Evolutionary conservation across 805 yeast species (phyloP).

Genomic region (Candida morakotiae): DNA sequence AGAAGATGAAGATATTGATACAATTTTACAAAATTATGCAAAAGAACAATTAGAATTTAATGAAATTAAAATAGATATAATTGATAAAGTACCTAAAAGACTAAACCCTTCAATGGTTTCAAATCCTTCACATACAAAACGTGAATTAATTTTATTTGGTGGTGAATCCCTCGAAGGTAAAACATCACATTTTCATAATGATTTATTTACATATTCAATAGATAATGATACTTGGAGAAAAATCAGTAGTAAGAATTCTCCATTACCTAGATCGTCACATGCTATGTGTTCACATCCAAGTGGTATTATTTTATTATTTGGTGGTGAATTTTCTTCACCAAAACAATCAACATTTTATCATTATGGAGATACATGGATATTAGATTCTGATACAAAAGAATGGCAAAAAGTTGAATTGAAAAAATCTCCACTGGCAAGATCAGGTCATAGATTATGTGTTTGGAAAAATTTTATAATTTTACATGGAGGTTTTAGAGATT

Average conservation of each 20-base stretch:
- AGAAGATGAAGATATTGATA: constrained; percentile 84
- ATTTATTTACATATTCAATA: constrained; percentile 65
- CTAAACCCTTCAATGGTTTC: constrained; percentile 74
- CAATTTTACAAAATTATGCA: constrained; percentile 71
- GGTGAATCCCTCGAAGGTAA: constrained; percentile 66
- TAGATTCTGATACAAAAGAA: constrained; percentile 79
- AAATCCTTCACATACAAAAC: constrained; percentile 68
- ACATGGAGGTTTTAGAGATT: constrained; percentile 91
- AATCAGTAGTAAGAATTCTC: constrained; percentile 77
- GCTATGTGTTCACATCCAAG: constrained; percentile 92
- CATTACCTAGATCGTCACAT: constrained; percentile 90
- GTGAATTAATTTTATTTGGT: constrained; percentile 82
- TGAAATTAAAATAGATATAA: constrained; percentile 58
- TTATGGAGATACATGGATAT: constrained; percentile 93
- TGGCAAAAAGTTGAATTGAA: constrained; percentile 85
- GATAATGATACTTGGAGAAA: constrained; percentile 81
- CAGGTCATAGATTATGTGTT: constrained; percentile 85
- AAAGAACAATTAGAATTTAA: constrained; percentile 76
- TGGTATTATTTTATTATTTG: constrained; percentile 81
- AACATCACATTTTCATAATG: constrained; percentile 73
- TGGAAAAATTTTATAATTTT: constrained; percentile 89
- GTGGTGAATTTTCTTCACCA: constrained; percentile 96
- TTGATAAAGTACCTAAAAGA: constrained; percentile 61
- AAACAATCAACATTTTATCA: constrained; percentile 94
- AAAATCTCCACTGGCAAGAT: constrained; percentile 71